A percentile compares a stretch with the other conserved stretches of the same genome.
These are phyloP conservation scores for Candida piceae DNA, from an alignment of 805 yeast species.

Conservation along the genomic window DNA sequence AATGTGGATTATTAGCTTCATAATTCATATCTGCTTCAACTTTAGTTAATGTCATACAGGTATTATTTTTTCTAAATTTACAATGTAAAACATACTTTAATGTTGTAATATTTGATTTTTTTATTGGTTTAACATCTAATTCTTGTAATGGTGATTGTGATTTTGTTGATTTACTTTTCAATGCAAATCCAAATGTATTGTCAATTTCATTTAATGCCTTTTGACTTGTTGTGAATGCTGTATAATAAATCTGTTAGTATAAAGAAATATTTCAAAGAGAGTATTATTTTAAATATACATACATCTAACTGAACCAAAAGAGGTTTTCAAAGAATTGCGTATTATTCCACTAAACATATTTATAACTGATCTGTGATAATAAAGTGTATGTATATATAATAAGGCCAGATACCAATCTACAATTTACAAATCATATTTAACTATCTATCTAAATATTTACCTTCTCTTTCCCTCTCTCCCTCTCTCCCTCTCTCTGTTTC, in stretches of 20 bases:
- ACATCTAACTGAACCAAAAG: too few relatives aligned
- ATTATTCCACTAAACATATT: neutral
- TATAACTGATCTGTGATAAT: too few relatives aligned
- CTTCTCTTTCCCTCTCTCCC: too few relatives aligned
- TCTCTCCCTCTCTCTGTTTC: too few relatives aligned
- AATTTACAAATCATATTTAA: too few relatives aligned
- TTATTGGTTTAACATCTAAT: slow-evolving; percentile 1
- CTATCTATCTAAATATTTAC: too few relatives aligned
- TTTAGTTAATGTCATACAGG: slow-evolving; percentile 69
- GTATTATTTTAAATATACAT: too few relatives aligned
- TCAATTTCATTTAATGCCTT: slow-evolving; percentile 1
- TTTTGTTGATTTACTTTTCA: slow-evolving; percentile 11
- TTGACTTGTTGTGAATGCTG: slow-evolving; percentile 3
- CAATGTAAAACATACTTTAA: slow-evolving; percentile 75
- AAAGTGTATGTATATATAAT: too few relatives aligned
- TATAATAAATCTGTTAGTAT: slow-evolving; percentile 4
- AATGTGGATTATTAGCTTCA: slow-evolving; percentile 47
- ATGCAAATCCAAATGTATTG: slow-evolving; percentile 26
- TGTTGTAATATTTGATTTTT: slow-evolving; percentile 19
- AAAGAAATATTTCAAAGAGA: too few relatives aligned
- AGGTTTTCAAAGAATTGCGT: neutral
- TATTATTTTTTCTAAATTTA: slow-evolving; percentile 75
- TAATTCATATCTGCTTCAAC: slow-evolving; percentile 61
- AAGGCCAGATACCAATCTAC: too few relatives aligned
- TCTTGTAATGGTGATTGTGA: slow-evolving; percentile 6